Evolutionary conservation across 2,329 filamentous ascomycete genomes (phyloP).

Genomic region (Talaromyces islandicus): DNA sequence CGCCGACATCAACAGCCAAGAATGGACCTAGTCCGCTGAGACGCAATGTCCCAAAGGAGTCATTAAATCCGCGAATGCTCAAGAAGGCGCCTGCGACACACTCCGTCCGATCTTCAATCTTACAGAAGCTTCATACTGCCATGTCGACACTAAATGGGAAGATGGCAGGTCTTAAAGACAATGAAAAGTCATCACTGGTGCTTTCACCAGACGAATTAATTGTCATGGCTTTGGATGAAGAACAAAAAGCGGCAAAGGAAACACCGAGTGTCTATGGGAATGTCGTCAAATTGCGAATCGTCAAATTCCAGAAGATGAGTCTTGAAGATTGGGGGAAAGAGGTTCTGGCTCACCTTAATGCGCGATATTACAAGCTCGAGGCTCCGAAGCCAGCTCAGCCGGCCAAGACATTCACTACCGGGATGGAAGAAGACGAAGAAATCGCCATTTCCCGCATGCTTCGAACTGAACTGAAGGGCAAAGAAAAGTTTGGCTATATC

Average conservation of each 20-base stretch:
- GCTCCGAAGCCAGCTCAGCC: constrained; percentile 16
- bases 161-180: constrained; percentile 19
- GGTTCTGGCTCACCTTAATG: constrained; percentile 40
- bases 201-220: constrained; percentile 39
- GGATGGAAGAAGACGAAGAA: constrained; percentile 63
- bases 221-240: constrained; percentile 53
- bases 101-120: constrained; percentile 34
- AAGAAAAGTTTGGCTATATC: constrained; percentile 72
- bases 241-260: constrained; percentile 66
- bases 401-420: constrained; percentile 60
- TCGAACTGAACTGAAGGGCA: constrained; percentile 55
- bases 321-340: constrained; percentile 65
- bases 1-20: not conserved
- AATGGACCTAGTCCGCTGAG: constrained; percentile 14
- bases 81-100: constrained; percentile 38
- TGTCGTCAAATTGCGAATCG: constrained; percentile 74
- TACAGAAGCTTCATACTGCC: constrained; percentile 39
- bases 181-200: constrained; percentile 27
- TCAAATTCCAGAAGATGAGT: constrained; percentile 69
- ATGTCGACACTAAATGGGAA: constrained; percentile 37
- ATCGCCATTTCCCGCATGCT: constrained; percentile 58
- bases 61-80: constrained; percentile 41
- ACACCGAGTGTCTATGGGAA: constrained; percentile 71
- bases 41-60: constrained; percentile 33
- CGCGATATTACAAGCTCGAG: constrained; percentile 30